These are phyloP conservation scores for Yarrowia sp. DNA, from an alignment of 805 yeast genomes.

Conservation along the genomic window DNA sequence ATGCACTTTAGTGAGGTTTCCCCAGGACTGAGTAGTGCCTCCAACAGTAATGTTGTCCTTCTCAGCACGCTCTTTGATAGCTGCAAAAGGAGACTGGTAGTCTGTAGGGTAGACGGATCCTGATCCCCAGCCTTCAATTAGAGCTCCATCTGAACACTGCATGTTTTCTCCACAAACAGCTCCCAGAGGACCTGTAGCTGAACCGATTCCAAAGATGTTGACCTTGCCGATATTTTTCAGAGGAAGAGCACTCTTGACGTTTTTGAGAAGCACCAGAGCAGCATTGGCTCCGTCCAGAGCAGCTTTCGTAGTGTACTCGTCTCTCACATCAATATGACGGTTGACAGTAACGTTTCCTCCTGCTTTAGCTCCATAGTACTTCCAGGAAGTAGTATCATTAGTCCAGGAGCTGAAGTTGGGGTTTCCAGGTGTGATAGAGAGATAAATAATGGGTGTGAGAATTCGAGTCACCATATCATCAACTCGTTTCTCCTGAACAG, in stretches of 20 bases:
- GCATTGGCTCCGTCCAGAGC: constrained; percentile 56
- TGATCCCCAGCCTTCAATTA: constrained; percentile 66
- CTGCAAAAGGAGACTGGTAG: constrained; percentile 57
- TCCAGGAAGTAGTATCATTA: constrained; percentile 46
- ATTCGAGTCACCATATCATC: constrained; percentile 64
- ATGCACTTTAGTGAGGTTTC: neutral
- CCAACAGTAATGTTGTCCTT: neutral
- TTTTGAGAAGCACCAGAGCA: constrained; percentile 53
- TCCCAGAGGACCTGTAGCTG: constrained; percentile 51
- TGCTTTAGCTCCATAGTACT: constrained; percentile 41
- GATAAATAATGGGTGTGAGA: constrained; percentile 48
- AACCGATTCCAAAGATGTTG: constrained; percentile 40
- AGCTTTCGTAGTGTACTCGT: constrained; percentile 46
- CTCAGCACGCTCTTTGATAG: constrained; percentile 49
- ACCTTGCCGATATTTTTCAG: constrained; percentile 46
- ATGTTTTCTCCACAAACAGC: constrained; percentile 52
- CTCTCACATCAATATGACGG: constrained; percentile 54
- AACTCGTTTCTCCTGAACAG: constrained; percentile 52
- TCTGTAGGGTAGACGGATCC: constrained; percentile 57
- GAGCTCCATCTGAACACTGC: constrained; percentile 51
- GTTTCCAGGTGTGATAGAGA: constrained; percentile 35
- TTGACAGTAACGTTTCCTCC: constrained; percentile 57
- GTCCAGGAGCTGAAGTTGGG: constrained; percentile 64
- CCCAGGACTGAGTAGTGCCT: constrained; percentile 9
- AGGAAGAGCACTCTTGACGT: constrained; percentile 53